Conservation (phyloP, 768 basidiomycete species). For the Scleroderma bovista region DNA sequence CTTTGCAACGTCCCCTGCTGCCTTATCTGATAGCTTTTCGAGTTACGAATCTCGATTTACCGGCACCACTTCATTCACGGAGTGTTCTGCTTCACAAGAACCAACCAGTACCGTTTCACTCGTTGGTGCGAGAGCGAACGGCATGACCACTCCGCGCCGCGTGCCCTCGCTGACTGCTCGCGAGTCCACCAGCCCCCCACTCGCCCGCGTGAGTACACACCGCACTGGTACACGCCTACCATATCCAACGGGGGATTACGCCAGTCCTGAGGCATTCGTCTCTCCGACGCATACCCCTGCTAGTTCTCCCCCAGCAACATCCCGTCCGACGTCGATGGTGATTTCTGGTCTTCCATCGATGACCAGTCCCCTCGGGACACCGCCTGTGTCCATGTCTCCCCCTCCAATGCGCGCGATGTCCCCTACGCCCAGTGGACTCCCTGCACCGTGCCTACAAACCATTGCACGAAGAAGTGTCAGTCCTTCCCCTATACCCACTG, state of each 20-base stretch:
- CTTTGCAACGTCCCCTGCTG: conserved; percentile 47
- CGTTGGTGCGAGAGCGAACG: conserved; percentile 4
- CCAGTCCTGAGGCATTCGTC: conserved; percentile 48
- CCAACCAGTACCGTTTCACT: conserved; percentile 14
- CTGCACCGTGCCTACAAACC: conserved; percentile 35
- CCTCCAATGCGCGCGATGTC: conserved; percentile 19
- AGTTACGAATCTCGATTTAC: conserved; percentile 39
- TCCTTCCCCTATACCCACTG: conserved; percentile 53
- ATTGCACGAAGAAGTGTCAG: conserved; percentile 53
- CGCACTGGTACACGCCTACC: conserved; percentile 48
- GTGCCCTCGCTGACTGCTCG: conserved; percentile 39
- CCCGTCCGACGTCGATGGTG: conserved; percentile 38
- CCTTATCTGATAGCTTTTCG: conserved; percentile 42
- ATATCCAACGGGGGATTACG: conserved; percentile 81
- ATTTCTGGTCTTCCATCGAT: conserved; percentile 41
- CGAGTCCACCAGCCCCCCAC: conserved; percentile 62
- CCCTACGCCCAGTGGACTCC: conserved; percentile 30
- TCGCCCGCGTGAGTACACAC: conserved; percentile 40
- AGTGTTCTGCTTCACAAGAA: conserved; percentile 37
- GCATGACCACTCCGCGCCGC: conserved; percentile 25
- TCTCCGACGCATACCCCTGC: conserved; percentile 33
- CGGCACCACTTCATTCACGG: conserved; percentile 40
- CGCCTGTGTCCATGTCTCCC: conserved; percentile 16
- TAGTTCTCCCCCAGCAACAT: conserved; percentile 39
- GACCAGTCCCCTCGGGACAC: conserved; percentile 19